These are phyloP conservation scores for Striga asiatica DNA, from an alignment of 257 asterid species.

Conservation along the genomic window DNA sequence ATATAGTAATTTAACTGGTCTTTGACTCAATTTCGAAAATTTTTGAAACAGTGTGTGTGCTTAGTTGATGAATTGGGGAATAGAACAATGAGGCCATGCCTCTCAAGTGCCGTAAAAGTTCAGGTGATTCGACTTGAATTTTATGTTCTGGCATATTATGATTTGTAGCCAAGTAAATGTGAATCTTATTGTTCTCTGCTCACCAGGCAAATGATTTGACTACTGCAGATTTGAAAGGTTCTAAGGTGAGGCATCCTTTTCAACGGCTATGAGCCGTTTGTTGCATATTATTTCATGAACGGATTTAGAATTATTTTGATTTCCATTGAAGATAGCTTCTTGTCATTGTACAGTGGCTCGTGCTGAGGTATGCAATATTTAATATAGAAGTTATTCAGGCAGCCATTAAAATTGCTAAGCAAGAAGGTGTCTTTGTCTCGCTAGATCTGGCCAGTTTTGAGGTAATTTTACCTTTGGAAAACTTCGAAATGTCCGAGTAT, in stretches of 20 bases:
- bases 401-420: conserved; percentile 78
- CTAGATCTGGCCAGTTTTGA: conserved; percentile 96
- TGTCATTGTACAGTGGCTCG: conserved; percentile 83
- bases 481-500: not conserved
- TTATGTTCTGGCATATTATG: conserved; percentile 2
- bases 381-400: conserved; percentile 61
- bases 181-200: conserved; percentile 20
- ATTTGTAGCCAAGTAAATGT: conserved; percentile 1
- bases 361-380: conserved; percentile 67
- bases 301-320: no score
- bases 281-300: no score
- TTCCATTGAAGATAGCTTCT: no score
- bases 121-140: conserved; percentile 42
- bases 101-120: conserved; percentile 73
- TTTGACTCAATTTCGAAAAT: conserved; percentile 1
- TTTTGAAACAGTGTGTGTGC: conserved; percentile 76
- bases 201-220: conserved; percentile 75
- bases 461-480: conserved; percentile 32
- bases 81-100: conserved; percentile 98
- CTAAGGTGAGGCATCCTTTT: conserved; percentile 54
- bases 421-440: conserved; percentile 77
- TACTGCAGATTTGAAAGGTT: conserved; percentile 67
- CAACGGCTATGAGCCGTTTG: no score
- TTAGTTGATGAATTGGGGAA: conserved; percentile 85
- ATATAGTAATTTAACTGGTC: not conserved